Base-by-base conservation (phyloP, 805 yeast genomes). In the Clavispora vitiphila region DNA sequence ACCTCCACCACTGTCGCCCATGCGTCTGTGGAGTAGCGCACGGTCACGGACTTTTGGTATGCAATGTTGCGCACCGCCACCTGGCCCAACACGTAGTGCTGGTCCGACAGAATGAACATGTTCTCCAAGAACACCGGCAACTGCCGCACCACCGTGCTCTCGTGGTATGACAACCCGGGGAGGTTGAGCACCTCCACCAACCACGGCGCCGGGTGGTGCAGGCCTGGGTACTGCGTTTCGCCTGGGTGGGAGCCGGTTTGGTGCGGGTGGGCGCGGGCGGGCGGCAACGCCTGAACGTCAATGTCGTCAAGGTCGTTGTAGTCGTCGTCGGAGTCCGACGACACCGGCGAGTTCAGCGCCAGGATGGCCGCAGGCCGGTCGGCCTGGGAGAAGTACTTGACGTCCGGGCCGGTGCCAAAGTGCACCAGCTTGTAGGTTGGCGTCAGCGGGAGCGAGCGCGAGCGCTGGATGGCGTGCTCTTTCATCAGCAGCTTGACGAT, bases 341-440 rank as follows among this genome's bases (percentile, higher is more conserved):
- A 48, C 3, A 39, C 45, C 1, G 91, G 93, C 1, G 87, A 77
- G 43, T 77, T 75, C 39, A 72, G 70, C 2, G 85, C 86, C 51
- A 83, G 76, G 22, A 91, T 85, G 2, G 88, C 83, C 4, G 77
- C 70, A 12, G 98, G 97, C 41, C 75, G 77, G 56, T 88, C 96
- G 42, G 74, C 73, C 50, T 78, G 76, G 46, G 78, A 74, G 58
- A 87, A 89, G 60, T 83, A 86, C 43, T 83, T 74, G 20, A 87
- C 83, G 49, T 85, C 86, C 38, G 66, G 67, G 24, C 71, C 77
- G 34, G 78, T 72, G 37, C 85, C 89, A 58, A 88, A 88, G 68
- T 87, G 96, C 7, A 88, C 96, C 58, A 78, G 84, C 50, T 78
- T 73, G 56, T 75, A 75, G 3, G 80, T 76, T 15, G 85, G 89